A percentile compares a stretch with the other conserved stretches of the same genome.
Evolutionary conservation across 495 filamentous ascomycete genomes (phyloP).

Genomic region (Diplogelasinospora grovesii): DNA sequence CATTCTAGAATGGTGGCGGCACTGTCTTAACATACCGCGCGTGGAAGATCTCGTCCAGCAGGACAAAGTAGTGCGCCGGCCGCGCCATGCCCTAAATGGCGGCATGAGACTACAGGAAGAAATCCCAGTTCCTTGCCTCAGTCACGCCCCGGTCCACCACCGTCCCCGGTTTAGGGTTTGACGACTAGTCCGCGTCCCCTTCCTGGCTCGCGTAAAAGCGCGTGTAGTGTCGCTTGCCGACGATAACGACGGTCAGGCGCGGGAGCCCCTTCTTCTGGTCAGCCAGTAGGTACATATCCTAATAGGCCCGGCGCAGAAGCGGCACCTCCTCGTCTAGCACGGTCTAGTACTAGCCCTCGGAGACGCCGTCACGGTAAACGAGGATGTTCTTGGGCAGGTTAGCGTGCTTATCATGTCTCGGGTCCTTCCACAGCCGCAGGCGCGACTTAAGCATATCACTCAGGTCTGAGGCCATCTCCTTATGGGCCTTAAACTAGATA

Average conservation of each 20-base stretch:
- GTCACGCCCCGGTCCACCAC: conserved; percentile 77
- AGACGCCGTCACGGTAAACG: conserved; percentile 82
- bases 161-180: conserved; percentile 62
- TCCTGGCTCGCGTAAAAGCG: conserved; percentile 54
- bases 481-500: too few relatives aligned
- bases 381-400: conserved; percentile 66
- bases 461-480: conserved; percentile 29
- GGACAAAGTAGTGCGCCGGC: conserved; percentile 65
- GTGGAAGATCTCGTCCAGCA: conserved; percentile 62
- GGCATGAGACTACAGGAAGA: conserved; percentile 71
- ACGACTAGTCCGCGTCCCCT: conserved; percentile 18
- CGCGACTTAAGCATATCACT: conserved; percentile 50
- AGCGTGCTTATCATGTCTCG: conserved; percentile 34
- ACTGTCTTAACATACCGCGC: conserved; percentile 10
- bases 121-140: conserved; percentile 61
- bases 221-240: conserved; percentile 79
- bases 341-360: conserved; percentile 64
- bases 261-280: conserved; percentile 30
- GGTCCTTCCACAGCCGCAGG: conserved; percentile 47
- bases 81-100: conserved; percentile 76
- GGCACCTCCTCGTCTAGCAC: conserved; percentile 46
- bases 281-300: conserved; percentile 43
- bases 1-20: conserved; percentile 16
- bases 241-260: conserved; percentile 50
- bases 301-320: conserved; percentile 43